These are phyloP conservation scores for Toxicodendron radicans DNA, from an alignment of 345 rosid species.

Conservation along the genomic window DNA sequence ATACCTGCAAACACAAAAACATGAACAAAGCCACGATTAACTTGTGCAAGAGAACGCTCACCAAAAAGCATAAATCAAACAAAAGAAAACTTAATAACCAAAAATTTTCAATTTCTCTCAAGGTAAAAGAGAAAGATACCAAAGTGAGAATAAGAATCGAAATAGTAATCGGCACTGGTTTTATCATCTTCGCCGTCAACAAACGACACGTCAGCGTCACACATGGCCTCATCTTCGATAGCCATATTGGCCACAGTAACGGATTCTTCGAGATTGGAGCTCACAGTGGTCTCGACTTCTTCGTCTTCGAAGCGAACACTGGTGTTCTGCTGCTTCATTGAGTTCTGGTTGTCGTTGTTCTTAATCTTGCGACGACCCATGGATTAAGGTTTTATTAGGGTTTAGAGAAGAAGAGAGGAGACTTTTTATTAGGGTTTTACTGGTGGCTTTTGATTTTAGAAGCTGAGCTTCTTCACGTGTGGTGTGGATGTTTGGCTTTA, in stretches of 20 bases:
- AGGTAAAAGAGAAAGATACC: constrained; percentile 42
- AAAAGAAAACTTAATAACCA: not conserved
- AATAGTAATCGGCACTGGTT: constrained; percentile 98
- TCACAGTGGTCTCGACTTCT: constrained; percentile 41
- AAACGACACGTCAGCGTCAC: constrained; percentile 39
- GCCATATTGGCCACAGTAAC: constrained; percentile 31
- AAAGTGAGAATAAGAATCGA: constrained; percentile 97
- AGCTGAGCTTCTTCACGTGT: not conserved
- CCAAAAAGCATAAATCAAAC: not conserved
- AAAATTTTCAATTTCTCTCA: not conserved
- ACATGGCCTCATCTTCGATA: constrained; percentile 53
- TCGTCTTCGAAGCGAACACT: constrained; percentile 53
- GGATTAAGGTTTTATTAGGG: constrained; percentile 12
- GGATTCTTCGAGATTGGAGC: constrained; percentile 43
- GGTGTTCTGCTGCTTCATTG: constrained; percentile 36
- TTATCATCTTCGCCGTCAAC: constrained; percentile 51
- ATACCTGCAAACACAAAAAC: constrained; percentile 64
- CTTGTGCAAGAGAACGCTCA: not conserved
- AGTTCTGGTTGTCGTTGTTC: constrained; percentile 27
- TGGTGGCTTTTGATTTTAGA: constrained; percentile 30
- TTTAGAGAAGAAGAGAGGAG: not conserved
- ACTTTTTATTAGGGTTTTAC: constrained; percentile 8
- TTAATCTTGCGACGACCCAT: constrained; percentile 43
- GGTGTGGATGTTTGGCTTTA: not conserved
- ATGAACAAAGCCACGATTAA: constrained; percentile 12